Evolutionary conservation across 192 early-diverging fungal genomes (phyloP).

Genomic region (Chytriomyces sp.): DNA sequence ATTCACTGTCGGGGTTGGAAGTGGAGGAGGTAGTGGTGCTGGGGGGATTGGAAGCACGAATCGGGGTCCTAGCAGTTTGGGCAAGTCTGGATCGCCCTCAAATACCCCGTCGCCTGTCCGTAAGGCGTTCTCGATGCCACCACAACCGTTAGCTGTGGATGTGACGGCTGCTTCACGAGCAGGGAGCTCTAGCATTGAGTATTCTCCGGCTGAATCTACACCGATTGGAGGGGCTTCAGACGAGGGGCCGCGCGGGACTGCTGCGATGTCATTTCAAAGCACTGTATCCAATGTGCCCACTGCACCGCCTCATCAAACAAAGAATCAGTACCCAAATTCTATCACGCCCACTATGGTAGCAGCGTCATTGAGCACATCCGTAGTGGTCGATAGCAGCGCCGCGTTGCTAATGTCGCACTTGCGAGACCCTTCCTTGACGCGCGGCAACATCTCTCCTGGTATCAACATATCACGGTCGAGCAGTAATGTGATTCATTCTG

Average conservation of each 20-base stretch:
- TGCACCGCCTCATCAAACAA: not conserved
- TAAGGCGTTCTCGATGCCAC: not conserved
- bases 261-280: not conserved
- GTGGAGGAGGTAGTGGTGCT: not conserved
- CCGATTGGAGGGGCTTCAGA: not conserved
- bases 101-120: not conserved
- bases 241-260: not conserved
- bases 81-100: not conserved
- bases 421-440: not conserved
- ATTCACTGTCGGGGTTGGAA: not conserved
- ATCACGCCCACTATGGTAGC: not conserved
- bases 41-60: too few relatives aligned
- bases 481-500: not conserved
- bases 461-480: not conserved
- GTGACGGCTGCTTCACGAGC: not conserved
- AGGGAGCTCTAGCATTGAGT: not conserved
- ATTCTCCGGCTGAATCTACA: not conserved
- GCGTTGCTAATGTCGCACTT: conserved; percentile 11
- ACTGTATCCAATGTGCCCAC: not conserved
- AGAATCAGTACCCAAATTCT: not conserved
- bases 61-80: too few relatives aligned
- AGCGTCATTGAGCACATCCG: not conserved
- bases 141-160: not conserved
- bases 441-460: not conserved
- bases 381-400: conserved; percentile 18